phyloP scores from a whole-genome alignment of 495 filamentous ascomycete genomes.

The Neurospora sp. region DNA sequence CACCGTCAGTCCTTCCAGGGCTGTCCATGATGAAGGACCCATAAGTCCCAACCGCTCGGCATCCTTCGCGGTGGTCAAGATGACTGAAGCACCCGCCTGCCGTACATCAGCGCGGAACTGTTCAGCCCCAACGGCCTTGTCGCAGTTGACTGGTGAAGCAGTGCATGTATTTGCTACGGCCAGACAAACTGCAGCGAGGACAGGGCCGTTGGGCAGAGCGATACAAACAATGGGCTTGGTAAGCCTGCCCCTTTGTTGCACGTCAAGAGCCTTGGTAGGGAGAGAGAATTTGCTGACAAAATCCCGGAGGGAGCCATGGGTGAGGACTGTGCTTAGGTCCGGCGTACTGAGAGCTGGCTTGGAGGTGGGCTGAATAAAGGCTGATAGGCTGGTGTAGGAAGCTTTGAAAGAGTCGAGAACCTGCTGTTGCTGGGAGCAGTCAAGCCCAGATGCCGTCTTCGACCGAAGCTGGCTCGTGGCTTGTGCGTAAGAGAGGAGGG shows the following conservation, averaged over 20 bases:
- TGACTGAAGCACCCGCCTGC: slow-evolving; percentile 7
- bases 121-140: slow-evolving; percentile 12
- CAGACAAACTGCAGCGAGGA: slow-evolving; percentile 21
- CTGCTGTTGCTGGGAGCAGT: not conserved
- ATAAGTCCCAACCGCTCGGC: slow-evolving; percentile 5
- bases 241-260: not conserved
- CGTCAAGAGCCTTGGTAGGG: not conserved
- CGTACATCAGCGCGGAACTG: slow-evolving; percentile 15
- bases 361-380: not conserved
- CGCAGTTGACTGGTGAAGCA: slow-evolving; percentile 23
- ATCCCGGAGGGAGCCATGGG: not conserved
- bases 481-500: not conserved
- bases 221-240: slow-evolving; percentile 25
- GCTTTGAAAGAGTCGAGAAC: not conserved
- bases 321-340: not conserved
- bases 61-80: slow-evolving; percentile 8
- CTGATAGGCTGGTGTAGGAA: not conserved
- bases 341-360: not conserved
- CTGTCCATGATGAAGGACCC: not conserved
- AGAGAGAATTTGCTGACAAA: not conserved
- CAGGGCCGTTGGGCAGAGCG: slow-evolving; percentile 25
- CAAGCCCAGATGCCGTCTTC: not conserved
- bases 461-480: not conserved
- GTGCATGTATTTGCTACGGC: slow-evolving; percentile 22
- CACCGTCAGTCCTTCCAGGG: not conserved